These are phyloP conservation scores for Ricinus communis DNA, from an alignment of 345 rosid genomes.

Conservation along the genomic window DNA sequence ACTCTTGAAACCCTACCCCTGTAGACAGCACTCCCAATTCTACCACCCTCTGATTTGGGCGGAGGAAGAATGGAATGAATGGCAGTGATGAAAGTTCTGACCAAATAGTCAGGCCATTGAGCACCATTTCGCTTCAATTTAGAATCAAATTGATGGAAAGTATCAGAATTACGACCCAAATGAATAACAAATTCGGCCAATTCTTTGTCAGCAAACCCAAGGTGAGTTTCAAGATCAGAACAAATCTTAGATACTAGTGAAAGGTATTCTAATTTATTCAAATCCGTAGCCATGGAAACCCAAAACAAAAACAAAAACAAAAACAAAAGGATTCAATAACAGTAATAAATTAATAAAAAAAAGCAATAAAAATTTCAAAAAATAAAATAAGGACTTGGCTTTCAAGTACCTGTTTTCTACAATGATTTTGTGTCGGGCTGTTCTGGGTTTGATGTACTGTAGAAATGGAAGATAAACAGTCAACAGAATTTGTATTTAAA, in stretches of 20 bases:
- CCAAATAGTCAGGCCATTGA: constrained; percentile 85
- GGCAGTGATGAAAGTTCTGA: constrained; percentile 58
- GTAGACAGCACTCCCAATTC: constrained; percentile 47
- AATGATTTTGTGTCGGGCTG: background rate
- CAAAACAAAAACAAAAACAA: background rate
- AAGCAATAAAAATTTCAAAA: background rate
- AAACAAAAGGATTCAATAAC: no score
- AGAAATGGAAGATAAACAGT: no score
- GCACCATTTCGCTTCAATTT: constrained; percentile 70
- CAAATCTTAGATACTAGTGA: constrained; percentile 82
- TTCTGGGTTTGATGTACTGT: no score
- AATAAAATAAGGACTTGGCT: background rate
- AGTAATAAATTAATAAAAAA: no score
- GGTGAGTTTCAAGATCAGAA: constrained; percentile 72
- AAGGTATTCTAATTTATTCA: constrained; percentile 47
- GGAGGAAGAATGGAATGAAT: constrained; percentile 82
- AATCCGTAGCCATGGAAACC: background rate
- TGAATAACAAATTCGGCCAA: constrained; percentile 76
- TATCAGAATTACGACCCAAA: constrained; percentile 48
- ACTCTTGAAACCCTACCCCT: constrained; percentile 77
- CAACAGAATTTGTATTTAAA: no score
- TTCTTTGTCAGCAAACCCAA: constrained; percentile 67
- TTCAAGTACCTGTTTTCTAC: background rate
- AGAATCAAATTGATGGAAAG: constrained; percentile 65
- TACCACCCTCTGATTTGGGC: constrained; percentile 27